Conservation (phyloP, 352 stramenopile species). For the Phytophthora ohioensis region DNA sequence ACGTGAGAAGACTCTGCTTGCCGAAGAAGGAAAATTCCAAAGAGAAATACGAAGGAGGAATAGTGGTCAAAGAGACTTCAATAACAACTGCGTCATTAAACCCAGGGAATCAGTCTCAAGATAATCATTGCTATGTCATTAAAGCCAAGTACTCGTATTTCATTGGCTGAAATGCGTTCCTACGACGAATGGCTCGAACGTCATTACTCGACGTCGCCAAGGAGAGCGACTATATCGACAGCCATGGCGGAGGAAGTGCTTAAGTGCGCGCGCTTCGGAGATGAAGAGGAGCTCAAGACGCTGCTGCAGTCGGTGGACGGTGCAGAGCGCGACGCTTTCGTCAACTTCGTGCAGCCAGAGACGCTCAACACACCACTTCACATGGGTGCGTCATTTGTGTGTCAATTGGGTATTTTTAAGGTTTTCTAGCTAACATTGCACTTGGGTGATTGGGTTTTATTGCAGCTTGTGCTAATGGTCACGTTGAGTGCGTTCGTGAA, state of each 20-base stretch:
- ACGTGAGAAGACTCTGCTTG: no score
- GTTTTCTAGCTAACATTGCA: constrained; percentile 7
- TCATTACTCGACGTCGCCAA: background rate
- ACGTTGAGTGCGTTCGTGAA: constrained; percentile 66
- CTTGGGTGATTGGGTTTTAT: constrained; percentile 12
- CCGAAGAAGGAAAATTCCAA: no score
- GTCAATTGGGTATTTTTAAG: background rate
- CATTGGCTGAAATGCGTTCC: constrained; percentile 8
- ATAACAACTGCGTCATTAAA: background rate
- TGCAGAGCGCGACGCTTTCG: constrained; percentile 37
- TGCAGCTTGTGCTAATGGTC: constrained; percentile 83
- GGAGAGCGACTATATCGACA: background rate
- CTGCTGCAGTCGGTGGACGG: constrained; percentile 42
- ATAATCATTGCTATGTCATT: constrained; percentile 19
- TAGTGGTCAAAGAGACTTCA: no score
- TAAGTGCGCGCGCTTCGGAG: constrained; percentile 75
- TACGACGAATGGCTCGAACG: constrained; percentile 23
- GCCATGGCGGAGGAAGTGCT: constrained; percentile 64
- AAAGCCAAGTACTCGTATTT: background rate
- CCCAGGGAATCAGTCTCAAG: constrained; percentile 8
- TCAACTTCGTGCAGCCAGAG: constrained; percentile 83
- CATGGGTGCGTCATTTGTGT: constrained; percentile 61
- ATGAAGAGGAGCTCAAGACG: constrained; percentile 65
- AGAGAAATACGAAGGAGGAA: no score
- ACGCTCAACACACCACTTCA: constrained; percentile 86